Conservation (phyloP, 208 protist species). For the Acanthamoeba lugdunensis region DNA sequence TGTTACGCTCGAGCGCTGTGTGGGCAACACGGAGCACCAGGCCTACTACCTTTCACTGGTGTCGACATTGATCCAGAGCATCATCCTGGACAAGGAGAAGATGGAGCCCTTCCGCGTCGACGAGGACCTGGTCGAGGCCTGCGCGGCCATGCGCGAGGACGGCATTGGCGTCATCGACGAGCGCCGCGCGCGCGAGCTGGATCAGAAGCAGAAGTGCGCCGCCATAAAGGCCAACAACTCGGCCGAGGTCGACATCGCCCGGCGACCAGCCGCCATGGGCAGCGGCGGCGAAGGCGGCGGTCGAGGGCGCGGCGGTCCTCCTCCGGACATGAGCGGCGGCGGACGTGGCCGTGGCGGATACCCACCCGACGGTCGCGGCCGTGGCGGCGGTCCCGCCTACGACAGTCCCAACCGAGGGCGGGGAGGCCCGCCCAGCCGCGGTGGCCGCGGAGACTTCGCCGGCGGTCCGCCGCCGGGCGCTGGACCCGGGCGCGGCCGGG, state of each 20-base stretch:
- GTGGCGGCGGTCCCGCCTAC: too few relatives aligned
- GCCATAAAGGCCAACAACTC: background rate
- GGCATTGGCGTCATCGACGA: constrained; percentile 5
- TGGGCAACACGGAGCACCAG: constrained; percentile 45
- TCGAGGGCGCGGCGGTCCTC: constrained; percentile 1
- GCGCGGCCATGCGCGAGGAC: background rate
- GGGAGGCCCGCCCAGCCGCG: background rate
- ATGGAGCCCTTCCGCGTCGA: constrained; percentile 38
- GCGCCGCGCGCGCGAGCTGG: background rate
- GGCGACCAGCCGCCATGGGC: background rate
- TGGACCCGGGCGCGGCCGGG: background rate
- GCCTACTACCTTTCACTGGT: constrained; percentile 53
- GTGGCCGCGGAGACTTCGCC: background rate
- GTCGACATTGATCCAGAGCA: constrained; percentile 50
- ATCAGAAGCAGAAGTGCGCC: background rate
- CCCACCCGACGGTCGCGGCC: too few relatives aligned
- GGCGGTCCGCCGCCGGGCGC: background rate
- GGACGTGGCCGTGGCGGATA: background rate
- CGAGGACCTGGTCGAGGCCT: constrained; percentile 42
- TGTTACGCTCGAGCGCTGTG: constrained; percentile 31
- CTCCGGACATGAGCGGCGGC: background rate
- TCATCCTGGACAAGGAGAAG: constrained; percentile 55
- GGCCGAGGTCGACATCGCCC: background rate
- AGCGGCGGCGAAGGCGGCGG: background rate
- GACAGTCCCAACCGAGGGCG: background rate